These are phyloP conservation scores for Ocimum tenuiflorum DNA, from an alignment of 257 asterid species.

Conservation along the genomic window DNA sequence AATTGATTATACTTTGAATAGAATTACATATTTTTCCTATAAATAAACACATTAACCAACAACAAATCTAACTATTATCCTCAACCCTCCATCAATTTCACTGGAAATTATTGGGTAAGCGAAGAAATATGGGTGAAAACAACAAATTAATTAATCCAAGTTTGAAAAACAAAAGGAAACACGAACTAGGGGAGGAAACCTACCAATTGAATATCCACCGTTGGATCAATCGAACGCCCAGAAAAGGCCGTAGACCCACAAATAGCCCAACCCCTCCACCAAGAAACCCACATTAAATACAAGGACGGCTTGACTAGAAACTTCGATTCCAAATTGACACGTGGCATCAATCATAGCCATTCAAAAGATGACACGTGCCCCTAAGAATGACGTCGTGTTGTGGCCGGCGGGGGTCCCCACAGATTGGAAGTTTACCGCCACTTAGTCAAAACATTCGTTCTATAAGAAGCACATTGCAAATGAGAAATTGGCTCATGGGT, in stretches of 20 bases:
- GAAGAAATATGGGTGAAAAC: not conserved
- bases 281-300: constrained; percentile 32
- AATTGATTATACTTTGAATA: no score
- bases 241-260: constrained; percentile 13
- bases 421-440: constrained; percentile 11
- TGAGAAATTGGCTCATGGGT: not conserved
- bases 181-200: not conserved
- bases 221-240: constrained; percentile 24
- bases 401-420: constrained; percentile 23
- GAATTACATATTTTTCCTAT: no score
- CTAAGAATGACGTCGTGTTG: constrained; percentile 8
- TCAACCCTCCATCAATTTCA: not conserved
- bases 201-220: constrained; percentile 15
- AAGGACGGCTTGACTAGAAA: constrained; percentile 44
- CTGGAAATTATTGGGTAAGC: not conserved
- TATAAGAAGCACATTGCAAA: constrained; percentile 11
- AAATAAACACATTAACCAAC: no score
- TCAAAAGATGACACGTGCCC: not conserved
- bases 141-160: not conserved
- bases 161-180: not conserved
- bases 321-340: constrained; percentile 33
- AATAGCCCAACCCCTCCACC: constrained; percentile 46
- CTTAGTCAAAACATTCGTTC: constrained; percentile 29
- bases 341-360: constrained; percentile 8
- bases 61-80: no score